Evolutionary conservation across 2,329 filamentous ascomycete genomes (phyloP).

Genomic region (Botrytis galanthina): DNA sequence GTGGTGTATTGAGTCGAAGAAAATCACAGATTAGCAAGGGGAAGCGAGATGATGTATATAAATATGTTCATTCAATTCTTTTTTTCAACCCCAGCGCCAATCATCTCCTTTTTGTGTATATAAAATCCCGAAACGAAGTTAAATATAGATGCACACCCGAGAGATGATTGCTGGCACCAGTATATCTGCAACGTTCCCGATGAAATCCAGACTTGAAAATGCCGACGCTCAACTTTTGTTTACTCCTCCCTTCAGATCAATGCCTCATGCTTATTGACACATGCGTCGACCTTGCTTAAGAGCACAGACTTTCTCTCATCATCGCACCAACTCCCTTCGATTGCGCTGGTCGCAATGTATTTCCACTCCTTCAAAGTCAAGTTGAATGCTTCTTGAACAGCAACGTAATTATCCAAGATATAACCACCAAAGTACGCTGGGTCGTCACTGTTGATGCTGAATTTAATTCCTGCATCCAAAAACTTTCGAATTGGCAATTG

Average conservation of each 20-base stretch:
- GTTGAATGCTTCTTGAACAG: slow-evolving; percentile 69
- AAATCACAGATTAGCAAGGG: not conserved
- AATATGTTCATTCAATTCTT: not conserved
- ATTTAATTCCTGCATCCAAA: slow-evolving; percentile 45
- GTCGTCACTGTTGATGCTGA: slow-evolving; percentile 50
- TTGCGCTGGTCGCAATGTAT: slow-evolving; percentile 57
- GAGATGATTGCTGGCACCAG: not conserved
- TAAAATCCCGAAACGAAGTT: not conserved
- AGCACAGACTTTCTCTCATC: slow-evolving; percentile 61
- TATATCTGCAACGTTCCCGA: not conserved
- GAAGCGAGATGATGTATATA: not conserved
- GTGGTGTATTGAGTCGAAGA: not conserved
- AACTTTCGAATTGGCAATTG: slow-evolving; percentile 47
- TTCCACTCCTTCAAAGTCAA: slow-evolving; percentile 66
- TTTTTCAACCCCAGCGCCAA: not conserved
- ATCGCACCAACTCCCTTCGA: slow-evolving; percentile 69
- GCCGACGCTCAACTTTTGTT: not conserved
- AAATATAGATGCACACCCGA: not conserved
- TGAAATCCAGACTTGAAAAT: not conserved
- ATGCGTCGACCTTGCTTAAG: slow-evolving; percentile 46
- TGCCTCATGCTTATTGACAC: slow-evolving; percentile 34
- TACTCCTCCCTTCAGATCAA: not conserved
- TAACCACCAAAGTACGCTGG: slow-evolving; percentile 66
- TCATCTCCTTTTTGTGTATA: not conserved
- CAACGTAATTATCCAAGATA: slow-evolving; percentile 71